Evolutionary conservation across 805 yeast species (phyloP).

Genomic region (Hanseniaspora meyeri): DNA sequence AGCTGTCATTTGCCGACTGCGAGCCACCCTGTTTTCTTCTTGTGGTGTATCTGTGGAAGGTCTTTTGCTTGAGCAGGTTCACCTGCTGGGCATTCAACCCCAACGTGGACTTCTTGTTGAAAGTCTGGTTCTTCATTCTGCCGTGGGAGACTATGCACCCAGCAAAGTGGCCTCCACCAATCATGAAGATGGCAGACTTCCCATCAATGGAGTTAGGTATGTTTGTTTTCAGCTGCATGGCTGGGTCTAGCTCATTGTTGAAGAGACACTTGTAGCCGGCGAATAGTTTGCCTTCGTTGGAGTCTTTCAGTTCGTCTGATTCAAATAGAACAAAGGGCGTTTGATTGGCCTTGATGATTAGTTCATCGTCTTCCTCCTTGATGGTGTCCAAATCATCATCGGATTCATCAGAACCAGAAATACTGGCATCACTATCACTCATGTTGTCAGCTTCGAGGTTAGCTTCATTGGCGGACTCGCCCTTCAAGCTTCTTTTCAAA

Average conservation of each 20-base stretch:
- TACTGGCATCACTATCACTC: constrained; percentile 38
- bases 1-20: constrained; percentile 82
- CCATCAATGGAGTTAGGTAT: constrained; percentile 20
- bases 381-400: constrained; percentile 20
- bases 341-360: constrained; percentile 43
- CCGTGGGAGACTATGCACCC: constrained; percentile 80
- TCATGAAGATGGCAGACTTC: constrained; percentile 73
- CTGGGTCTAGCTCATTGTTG: constrained; percentile 38
- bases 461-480: constrained; percentile 37
- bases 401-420: constrained; percentile 41
- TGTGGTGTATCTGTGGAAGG: constrained; percentile 90
- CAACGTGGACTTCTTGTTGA: constrained; percentile 36
- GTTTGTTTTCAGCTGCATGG: constrained; percentile 29
- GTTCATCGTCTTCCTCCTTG: constrained; percentile 27
- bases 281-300: constrained; percentile 33
- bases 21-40: constrained; percentile 97
- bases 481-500: constrained; percentile 38
- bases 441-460: constrained; percentile 43
- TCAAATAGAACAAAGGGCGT: constrained; percentile 57
- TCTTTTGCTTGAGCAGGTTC: constrained; percentile 57
- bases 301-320: constrained; percentile 33
- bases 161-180: constrained; percentile 97
- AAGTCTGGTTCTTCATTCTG: constrained; percentile 45
- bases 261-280: constrained; percentile 60
- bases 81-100: constrained; percentile 52